Evolutionary conservation across 805 yeast genomes (phyloP).

Genomic region (Lipomyces mesembrius): DNA sequence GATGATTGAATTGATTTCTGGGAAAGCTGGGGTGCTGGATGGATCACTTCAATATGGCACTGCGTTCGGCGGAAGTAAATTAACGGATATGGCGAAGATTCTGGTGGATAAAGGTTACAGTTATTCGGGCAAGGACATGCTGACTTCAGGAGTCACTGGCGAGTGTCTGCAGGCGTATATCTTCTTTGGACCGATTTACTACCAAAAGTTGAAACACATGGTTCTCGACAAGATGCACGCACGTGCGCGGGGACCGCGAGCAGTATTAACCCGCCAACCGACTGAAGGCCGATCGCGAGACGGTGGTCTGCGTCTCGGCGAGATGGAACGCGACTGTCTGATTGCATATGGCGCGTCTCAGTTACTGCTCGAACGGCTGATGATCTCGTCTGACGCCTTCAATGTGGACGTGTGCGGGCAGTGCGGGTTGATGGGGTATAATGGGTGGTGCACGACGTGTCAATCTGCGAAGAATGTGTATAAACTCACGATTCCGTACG

Average conservation of each 20-base stretch:
- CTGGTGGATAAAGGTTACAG: conserved; percentile 88
- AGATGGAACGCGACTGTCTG: conserved; percentile 99
- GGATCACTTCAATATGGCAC: conserved; percentile 95
- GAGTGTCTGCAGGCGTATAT: conserved; percentile 96
- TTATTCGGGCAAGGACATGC: conserved; percentile 97
- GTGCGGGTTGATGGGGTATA: conserved; percentile 97
- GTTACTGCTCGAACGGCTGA: conserved; percentile 85
- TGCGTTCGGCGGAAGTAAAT: conserved; percentile 96
- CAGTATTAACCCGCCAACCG: conserved; percentile 96
- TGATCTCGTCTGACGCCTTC: conserved; percentile 96
- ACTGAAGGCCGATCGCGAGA: conserved; percentile 99
- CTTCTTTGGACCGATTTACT: conserved; percentile 97
- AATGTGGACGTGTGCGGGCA: conserved; percentile 93
- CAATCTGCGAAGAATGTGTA: conserved; percentile 82
- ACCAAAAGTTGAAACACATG: conserved; percentile 98
- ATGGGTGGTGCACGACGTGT: conserved; percentile 98
- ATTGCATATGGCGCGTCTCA: conserved; percentile 99
- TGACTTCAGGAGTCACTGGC: conserved; percentile 96
- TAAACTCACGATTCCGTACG: conserved; percentile 96
- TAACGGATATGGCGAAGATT: conserved; percentile 91
- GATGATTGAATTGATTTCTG: conserved; percentile 94
- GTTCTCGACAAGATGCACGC: conserved; percentile 99
- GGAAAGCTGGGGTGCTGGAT: conserved; percentile 95
- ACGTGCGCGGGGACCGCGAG: conserved; percentile 98
- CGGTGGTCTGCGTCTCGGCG: conserved; percentile 98